phyloP scores from a whole-genome alignment of 1,139 yeast genomes.

The Zygoascus hellenicus region DNA sequence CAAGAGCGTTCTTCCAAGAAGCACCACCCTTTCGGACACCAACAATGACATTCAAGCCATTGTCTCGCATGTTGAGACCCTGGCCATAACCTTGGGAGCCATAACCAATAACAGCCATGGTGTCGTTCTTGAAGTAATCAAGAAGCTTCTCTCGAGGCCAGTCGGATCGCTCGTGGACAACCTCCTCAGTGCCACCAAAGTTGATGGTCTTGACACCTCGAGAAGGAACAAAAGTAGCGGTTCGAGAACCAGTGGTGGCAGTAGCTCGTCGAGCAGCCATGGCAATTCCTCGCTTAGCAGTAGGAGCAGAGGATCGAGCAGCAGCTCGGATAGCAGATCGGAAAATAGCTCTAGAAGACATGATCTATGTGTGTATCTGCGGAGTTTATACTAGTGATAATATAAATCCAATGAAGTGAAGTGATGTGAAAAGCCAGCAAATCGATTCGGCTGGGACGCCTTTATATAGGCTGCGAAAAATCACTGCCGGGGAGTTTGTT shows the following conservation, averaged over 20 bases:
- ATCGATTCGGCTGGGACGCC: neutral
- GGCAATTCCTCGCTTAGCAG: conserved; percentile 23
- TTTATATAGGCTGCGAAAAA: neutral
- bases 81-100: conserved; percentile 99
- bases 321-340: conserved; percentile 24
- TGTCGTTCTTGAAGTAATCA: conserved; percentile 96
- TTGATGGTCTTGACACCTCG: conserved; percentile 87
- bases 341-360: conserved; percentile 18
- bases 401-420: conserved; percentile 1
- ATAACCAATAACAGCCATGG: conserved; percentile 96
- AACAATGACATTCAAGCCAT: conserved; percentile 92
- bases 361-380: conserved; percentile 4
- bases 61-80: conserved; percentile 98
- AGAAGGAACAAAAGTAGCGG: conserved; percentile 22
- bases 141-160: conserved; percentile 98
- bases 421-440: neutral
- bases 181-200: conserved; percentile 93
- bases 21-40: conserved; percentile 99
- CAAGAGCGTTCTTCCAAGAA: conserved; percentile 98
- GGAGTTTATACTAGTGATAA: conserved; percentile 2
- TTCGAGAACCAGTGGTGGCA: conserved; percentile 22
- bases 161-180: conserved; percentile 97
- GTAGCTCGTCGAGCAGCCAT: conserved; percentile 23
- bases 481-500: neutral
- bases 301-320: conserved; percentile 18